Percentiles rank a stretch among this genome's conserved stretches.
phyloP scores from a whole-genome alignment of 1,139 yeast genomes.

The Schwanniomyces etchellsii region DNA sequence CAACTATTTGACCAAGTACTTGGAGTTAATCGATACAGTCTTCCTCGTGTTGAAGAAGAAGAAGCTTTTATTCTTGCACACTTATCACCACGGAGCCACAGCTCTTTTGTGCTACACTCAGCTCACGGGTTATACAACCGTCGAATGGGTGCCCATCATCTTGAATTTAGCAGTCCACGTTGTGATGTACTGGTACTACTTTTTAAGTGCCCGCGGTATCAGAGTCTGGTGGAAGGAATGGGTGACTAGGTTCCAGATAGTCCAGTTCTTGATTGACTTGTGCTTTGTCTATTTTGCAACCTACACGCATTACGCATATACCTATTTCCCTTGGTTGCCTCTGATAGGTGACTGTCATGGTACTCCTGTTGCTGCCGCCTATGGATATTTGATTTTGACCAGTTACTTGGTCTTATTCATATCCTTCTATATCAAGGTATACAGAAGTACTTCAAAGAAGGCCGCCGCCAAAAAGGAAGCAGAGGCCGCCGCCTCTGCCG shows the following conservation, averaged over 20 bases:
- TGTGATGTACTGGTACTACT: constrained; percentile 97
- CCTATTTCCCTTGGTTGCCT: constrained; percentile 61
- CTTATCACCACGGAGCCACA: constrained; percentile 98
- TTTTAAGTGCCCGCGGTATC: constrained; percentile 87
- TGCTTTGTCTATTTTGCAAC: constrained; percentile 90
- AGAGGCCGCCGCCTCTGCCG: constrained; percentile 5
- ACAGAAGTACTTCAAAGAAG: constrained; percentile 41
- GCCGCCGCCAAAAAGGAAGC: constrained; percentile 9
- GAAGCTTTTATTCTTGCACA: constrained; percentile 85
- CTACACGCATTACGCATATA: constrained; percentile 67
- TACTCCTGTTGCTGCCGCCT: constrained; percentile 85
- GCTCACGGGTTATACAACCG: constrained; percentile 83
- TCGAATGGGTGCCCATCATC: constrained; percentile 91
- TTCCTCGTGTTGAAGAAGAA: constrained; percentile 90
- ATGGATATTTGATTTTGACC: constrained; percentile 85
- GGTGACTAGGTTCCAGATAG: constrained; percentile 95
- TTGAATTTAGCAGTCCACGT: constrained; percentile 92
- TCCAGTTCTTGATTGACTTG: constrained; percentile 87
- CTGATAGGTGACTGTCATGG: constrained; percentile 88
- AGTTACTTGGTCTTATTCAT: constrained; percentile 88
- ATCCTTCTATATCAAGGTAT: constrained; percentile 86
- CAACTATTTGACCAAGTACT: constrained; percentile 70
- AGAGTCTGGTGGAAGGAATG: constrained; percentile 99
- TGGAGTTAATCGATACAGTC: constrained; percentile 87
- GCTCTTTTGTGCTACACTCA: constrained; percentile 94